Conservation (phyloP, 139 green algal species). For the Asterochloris sp. region DNA sequence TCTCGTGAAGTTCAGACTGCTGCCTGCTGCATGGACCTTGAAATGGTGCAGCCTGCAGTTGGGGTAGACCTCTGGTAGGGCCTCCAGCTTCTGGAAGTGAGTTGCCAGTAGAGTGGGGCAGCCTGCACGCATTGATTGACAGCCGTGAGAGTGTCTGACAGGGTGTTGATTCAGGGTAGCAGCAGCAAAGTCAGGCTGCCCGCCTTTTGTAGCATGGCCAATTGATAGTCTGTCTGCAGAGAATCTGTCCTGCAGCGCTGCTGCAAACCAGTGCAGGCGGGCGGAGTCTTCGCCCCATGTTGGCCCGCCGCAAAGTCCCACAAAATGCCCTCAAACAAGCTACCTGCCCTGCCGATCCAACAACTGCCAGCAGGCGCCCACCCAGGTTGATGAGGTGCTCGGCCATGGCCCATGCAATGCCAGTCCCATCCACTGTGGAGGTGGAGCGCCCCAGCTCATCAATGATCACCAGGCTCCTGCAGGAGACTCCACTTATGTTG, state of each 20-base stretch:
- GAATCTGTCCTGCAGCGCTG: neutral
- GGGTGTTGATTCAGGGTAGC: neutral
- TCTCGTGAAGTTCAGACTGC: constrained; percentile 38
- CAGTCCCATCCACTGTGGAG: constrained; percentile 69
- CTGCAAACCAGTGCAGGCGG: neutral
- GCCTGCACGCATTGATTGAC: neutral
- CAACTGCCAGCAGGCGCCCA: neutral
- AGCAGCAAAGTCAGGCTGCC: neutral
- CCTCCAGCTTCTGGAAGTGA: constrained; percentile 60
- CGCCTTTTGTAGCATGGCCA: neutral
- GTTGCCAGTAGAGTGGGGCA: constrained; percentile 65
- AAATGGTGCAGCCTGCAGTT: constrained; percentile 55
- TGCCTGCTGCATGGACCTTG: constrained; percentile 31
- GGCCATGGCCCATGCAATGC: constrained; percentile 69
- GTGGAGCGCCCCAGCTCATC: constrained; percentile 82
- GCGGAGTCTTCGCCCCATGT: neutral
- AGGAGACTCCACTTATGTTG: neutral
- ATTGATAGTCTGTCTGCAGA: neutral
- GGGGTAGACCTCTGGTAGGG: constrained; percentile 63
- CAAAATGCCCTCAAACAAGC: neutral
- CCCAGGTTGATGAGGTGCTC: constrained; percentile 33
- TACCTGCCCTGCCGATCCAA: neutral
- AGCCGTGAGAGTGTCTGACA: constrained; percentile 15
- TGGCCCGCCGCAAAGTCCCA: neutral
- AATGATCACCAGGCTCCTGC: constrained; percentile 69